These are phyloP conservation scores for Neurospora sp. DNA, from an alignment of 495 filamentous ascomycete species.

Conservation along the genomic window DNA sequence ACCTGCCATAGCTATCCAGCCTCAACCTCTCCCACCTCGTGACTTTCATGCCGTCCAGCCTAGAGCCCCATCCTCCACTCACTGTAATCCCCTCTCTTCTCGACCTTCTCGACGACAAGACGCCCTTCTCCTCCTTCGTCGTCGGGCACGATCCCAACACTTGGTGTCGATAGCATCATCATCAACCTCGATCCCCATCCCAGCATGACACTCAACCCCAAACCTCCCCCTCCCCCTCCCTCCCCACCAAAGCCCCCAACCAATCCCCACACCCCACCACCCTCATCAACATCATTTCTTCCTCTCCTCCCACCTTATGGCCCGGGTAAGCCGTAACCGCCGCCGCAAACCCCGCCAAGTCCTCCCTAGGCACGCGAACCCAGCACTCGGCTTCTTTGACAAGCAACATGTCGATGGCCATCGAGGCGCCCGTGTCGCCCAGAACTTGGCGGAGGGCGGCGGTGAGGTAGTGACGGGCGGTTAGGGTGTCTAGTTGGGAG, in stretches of 20 bases:
- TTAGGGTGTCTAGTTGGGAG: constrained; percentile 56
- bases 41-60: background rate
- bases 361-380: constrained; percentile 64
- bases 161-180: background rate
- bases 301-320: constrained; percentile 34
- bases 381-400: constrained; percentile 48
- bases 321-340: constrained; percentile 61
- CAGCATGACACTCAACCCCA: constrained; percentile 19
- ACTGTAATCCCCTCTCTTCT: background rate
- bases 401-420: constrained; percentile 72
- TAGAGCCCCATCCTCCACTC: background rate
- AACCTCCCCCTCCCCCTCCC: constrained; percentile 24
- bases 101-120: background rate
- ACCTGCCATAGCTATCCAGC: background rate
- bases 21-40: background rate
- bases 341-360: constrained; percentile 45
- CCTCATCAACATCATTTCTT: constrained; percentile 21
- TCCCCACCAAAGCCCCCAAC: constrained; percentile 32
- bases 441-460: constrained; percentile 71
- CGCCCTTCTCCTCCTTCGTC: background rate
- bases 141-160: background rate
- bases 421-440: constrained; percentile 63
- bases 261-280: constrained; percentile 35
- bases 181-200: background rate
- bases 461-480: constrained; percentile 60